Evolutionary conservation across 306 rosid species (phyloP).

Genomic region (Vigna mungo): DNA sequence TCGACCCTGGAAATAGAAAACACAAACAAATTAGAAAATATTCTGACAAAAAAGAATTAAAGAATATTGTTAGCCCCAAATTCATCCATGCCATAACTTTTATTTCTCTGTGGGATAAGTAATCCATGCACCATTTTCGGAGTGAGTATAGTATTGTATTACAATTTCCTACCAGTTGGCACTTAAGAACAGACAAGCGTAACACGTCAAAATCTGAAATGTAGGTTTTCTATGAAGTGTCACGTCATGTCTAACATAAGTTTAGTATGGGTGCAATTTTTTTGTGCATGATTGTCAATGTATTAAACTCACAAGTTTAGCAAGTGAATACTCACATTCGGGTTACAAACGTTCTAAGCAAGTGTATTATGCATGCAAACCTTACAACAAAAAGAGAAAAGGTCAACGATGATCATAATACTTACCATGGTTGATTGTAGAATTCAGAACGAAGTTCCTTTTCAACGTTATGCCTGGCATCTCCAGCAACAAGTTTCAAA

Average conservation of each 20-base stretch:
- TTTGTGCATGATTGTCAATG: background rate
- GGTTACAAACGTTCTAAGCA: background rate
- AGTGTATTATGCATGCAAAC: conserved; percentile 2
- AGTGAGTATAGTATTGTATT: background rate
- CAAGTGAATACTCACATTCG: conserved; percentile 24
- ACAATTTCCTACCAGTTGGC: background rate
- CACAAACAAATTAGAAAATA: conserved; percentile 23
- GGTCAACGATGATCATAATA: conserved; percentile 14
- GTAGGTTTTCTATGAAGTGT: background rate
- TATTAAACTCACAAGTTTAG: conserved; percentile 18
- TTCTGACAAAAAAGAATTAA: background rate
- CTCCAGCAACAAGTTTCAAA: conserved; percentile 74
- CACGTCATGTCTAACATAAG: background rate
- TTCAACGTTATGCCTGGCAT: conserved; percentile 59
- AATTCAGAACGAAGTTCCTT: conserved; percentile 63
- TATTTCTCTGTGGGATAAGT: conserved; percentile 6
- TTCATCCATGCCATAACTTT: conserved; percentile 22
- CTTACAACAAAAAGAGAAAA: conserved; percentile 18
- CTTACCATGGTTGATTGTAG: conserved; percentile 87
- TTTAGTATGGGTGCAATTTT: background rate
- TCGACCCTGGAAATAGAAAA: conserved; percentile 69
- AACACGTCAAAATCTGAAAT: background rate
- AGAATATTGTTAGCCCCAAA: conserved; percentile 10
- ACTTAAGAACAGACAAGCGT: background rate
- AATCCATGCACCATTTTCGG: conserved; percentile 10